phyloP scores from a whole-genome alignment of 2,329 filamentous ascomycete species.

The Aspergillus caelatus region DNA sequence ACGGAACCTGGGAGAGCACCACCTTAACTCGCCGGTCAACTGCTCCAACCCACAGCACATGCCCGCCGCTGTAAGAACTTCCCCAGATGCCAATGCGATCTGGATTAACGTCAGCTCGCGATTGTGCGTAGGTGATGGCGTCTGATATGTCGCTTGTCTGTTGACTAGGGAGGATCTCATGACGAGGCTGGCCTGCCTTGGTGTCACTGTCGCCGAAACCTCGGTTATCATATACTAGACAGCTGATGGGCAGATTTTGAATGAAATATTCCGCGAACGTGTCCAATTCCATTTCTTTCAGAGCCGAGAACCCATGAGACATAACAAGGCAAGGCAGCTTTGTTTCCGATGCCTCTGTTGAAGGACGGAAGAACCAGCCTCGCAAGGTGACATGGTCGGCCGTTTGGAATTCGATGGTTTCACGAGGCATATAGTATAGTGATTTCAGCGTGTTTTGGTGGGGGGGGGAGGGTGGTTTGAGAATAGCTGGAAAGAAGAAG shows the following conservation, averaged over 20 bases:
- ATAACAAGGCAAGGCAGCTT: background rate
- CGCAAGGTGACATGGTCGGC: background rate
- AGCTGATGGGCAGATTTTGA: background rate
- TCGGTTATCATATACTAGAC: background rate
- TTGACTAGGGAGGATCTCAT: background rate
- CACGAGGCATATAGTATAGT: background rate
- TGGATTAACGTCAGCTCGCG: constrained; percentile 31
- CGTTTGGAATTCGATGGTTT: background rate
- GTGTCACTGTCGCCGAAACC: constrained; percentile 25
- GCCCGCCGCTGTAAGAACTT: constrained; percentile 40
- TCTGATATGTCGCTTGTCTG: constrained; percentile 27
- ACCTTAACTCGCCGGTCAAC: constrained; percentile 39
- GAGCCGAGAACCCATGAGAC: background rate
- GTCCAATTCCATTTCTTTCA: background rate
- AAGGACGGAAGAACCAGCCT: background rate
- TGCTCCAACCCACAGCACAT: constrained; percentile 44
- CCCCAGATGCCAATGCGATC: constrained; percentile 44
- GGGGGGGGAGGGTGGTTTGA: no score
- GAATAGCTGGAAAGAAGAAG: no score
- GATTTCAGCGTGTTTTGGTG: no score
- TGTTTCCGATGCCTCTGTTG: no score
- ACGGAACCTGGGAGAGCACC: background rate
- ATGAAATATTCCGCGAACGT: background rate
- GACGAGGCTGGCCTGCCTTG: constrained; percentile 14
- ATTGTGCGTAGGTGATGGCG: constrained; percentile 43